A percentile compares a stretch with the other conserved stretches of the same genome.
Evolutionary conservation across 345 rosid species (phyloP).

Genomic region (Linum tenue): DNA sequence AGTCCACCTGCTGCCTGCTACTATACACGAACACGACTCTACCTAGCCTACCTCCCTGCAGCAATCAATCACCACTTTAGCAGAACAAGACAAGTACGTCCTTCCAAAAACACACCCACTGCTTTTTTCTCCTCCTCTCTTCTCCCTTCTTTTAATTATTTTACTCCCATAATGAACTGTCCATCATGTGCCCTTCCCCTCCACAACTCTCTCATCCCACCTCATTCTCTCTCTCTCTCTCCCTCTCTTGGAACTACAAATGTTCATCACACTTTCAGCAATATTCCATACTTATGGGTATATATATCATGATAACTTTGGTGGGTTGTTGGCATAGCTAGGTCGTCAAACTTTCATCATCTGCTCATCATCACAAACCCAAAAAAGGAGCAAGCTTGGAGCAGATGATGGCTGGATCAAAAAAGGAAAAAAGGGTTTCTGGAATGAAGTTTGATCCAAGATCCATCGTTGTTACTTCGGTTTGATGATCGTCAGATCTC

Average conservation of each 20-base stretch:
- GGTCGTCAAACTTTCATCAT: too few relatives aligned
- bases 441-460: conserved; percentile 54
- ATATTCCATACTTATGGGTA: neutral
- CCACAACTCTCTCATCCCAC: conserved; percentile 1
- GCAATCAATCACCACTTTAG: too few relatives aligned
- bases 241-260: neutral
- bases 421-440: conserved; percentile 22
- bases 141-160: conserved; percentile 28
- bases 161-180: conserved; percentile 39
- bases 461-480: conserved; percentile 15
- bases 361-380: too few relatives aligned
- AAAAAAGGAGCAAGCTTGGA: too few relatives aligned
- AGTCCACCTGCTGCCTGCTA: conserved; percentile 23
- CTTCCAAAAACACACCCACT: too few relatives aligned
- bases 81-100: too few relatives aligned
- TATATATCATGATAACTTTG: neutral
- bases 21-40: too few relatives aligned
- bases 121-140: too few relatives aligned
- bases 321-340: too few relatives aligned
- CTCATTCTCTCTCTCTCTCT: neutral
- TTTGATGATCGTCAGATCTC: conserved; percentile 30
- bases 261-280: too few relatives aligned
- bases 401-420: too few relatives aligned
- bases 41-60: too few relatives aligned
- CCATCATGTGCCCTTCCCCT: conserved; percentile 35